Conservation (phyloP, 2,329 filamentous ascomycete genomes). For the Scorias spongiosa region DNA sequence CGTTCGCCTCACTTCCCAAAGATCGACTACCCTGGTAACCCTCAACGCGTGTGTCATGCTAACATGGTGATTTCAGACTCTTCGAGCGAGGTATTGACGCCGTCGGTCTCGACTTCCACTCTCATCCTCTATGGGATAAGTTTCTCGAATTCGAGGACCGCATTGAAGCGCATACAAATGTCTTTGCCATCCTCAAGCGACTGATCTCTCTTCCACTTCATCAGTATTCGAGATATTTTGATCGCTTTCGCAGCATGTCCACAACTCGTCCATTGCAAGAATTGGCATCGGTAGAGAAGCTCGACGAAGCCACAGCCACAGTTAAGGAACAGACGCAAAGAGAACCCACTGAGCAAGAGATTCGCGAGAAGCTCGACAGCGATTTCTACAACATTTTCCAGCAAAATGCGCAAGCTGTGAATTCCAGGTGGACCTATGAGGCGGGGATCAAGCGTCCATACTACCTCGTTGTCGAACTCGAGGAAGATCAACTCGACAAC, state of each 20-base stretch:
- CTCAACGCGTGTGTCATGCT: background rate
- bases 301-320: constrained; percentile 51
- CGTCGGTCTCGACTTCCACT: constrained; percentile 84
- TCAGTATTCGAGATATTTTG: constrained; percentile 88
- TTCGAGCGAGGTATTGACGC: constrained; percentile 78
- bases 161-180: constrained; percentile 65
- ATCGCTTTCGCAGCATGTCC: constrained; percentile 68
- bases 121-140: constrained; percentile 97
- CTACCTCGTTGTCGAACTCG: constrained; percentile 88
- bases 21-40: background rate
- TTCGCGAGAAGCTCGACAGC: constrained; percentile 64
- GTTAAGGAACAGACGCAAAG: constrained; percentile 47
- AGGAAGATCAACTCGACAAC: constrained; percentile 68
- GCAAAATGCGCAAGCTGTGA: constrained; percentile 71
- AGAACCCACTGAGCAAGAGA: constrained; percentile 46
- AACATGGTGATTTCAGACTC: constrained; percentile 40
- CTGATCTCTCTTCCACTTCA: constrained; percentile 87
- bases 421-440: constrained; percentile 88
- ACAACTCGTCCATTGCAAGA: constrained; percentile 58
- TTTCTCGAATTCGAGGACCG: constrained; percentile 95
- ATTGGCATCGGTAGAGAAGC: constrained; percentile 49
- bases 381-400: constrained; percentile 70
- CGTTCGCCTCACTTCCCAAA: background rate
- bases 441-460: constrained; percentile 67
- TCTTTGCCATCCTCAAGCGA: constrained; percentile 69